These are phyloP conservation scores for Boletus calvinii DNA, from an alignment of 1,284 basidiomycete genomes.

Conservation along the genomic window DNA sequence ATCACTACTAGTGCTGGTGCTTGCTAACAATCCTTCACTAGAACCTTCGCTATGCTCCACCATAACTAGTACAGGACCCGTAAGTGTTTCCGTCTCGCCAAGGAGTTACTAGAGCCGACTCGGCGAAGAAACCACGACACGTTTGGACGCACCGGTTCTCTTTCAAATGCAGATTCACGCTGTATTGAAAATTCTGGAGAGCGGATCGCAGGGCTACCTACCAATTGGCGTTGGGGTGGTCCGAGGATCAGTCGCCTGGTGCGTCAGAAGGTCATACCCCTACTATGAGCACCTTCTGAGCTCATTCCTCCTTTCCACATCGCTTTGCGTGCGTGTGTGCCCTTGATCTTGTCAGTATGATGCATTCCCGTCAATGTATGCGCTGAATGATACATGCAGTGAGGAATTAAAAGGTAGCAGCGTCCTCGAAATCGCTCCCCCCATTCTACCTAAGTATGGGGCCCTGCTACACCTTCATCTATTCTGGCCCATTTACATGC, in stretches of 20 bases:
- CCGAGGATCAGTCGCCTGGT: conserved; percentile 20
- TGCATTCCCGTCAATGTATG: neutral
- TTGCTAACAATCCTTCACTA: conserved; percentile 1
- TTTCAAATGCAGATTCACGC: conserved; percentile 7
- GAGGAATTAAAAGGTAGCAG: neutral
- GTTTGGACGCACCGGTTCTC: neutral
- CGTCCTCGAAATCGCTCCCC: neutral
- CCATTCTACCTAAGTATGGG: neutral
- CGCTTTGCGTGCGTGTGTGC: neutral
- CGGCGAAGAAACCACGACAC: neutral
- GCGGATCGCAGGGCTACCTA: neutral
- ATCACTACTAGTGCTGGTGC: neutral
- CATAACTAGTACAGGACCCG: neutral
- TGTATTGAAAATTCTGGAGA: conserved; percentile 2
- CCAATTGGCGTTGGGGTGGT: conserved; percentile 5
- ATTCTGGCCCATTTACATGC: conserved; percentile 13
- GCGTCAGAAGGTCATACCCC: neutral
- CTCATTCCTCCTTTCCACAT: neutral
- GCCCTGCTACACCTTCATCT: neutral
- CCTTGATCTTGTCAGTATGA: neutral
- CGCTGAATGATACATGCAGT: neutral
- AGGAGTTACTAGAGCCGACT: neutral
- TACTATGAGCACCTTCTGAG: conserved; percentile 4
- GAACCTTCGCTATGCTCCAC: neutral
- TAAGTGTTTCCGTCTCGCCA: neutral